Percentiles rank a stretch among this genome's conserved stretches.
phyloP scores from a whole-genome alignment of 352 stramenopile genomes.

The Globisporangium polare region DNA sequence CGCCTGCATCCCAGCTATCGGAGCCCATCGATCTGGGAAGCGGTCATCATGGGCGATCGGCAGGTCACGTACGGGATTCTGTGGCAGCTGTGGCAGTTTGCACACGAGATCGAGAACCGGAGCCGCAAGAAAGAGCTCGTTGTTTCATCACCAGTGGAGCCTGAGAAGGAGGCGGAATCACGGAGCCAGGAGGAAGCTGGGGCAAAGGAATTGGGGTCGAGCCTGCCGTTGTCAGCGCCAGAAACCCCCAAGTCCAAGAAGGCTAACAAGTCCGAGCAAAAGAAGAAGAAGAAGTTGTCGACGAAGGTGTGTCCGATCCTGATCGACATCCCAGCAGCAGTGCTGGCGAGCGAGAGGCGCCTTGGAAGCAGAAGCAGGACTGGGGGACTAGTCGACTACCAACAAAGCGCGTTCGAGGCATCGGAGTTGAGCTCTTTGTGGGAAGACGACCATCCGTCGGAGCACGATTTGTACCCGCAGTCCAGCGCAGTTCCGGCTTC shows the following conservation, averaged over 20 bases:
- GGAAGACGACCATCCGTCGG: conserved; percentile 2
- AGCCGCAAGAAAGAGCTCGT: conserved; percentile 4
- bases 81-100: conserved; percentile 48
- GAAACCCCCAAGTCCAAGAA: neutral
- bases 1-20: conserved; percentile 15
- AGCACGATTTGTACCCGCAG: conserved; percentile 16
- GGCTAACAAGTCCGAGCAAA: neutral
- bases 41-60: conserved; percentile 39
- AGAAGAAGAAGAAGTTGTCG: neutral
- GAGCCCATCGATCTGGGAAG: conserved; percentile 25
- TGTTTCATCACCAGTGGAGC: neutral
- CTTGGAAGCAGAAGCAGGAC: too few relatives aligned
- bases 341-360: conserved; percentile 15
- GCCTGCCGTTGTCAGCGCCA: too few relatives aligned
- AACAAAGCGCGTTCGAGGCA: too few relatives aligned
- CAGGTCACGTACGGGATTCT: conserved; percentile 43
- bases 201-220: neutral
- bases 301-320: conserved; percentile 8
- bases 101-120: conserved; percentile 1
- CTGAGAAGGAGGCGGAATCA: neutral
- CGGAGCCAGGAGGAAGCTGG: neutral
- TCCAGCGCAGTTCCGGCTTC: neutral
- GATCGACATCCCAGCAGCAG: conserved; percentile 20
- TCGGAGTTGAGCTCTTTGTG: neutral
- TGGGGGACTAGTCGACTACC: neutral